Percentiles rank a stretch among this genome's conserved stretches.
phyloP scores from a whole-genome alignment of 768 basidiomycete genomes.

The Chalciporus chontae region DNA sequence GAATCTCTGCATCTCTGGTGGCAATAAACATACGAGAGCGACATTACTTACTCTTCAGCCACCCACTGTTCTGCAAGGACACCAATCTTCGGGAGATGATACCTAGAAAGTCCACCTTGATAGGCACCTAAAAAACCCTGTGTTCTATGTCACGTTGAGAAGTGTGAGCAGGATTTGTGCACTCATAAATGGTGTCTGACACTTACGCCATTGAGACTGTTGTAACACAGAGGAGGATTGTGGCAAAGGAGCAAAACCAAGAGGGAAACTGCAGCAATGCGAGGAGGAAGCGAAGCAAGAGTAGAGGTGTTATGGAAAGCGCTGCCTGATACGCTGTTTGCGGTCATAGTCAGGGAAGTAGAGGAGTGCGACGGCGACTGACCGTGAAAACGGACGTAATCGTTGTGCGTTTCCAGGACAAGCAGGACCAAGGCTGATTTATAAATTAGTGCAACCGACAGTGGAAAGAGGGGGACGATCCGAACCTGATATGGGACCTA shows the following conservation, averaged over 20 bases:
- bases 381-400: slow-evolving; percentile 80
- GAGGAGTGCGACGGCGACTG: slow-evolving; percentile 18
- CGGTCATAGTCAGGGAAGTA: slow-evolving; percentile 7
- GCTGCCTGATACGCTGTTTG: slow-evolving; percentile 74
- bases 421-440: slow-evolving; percentile 56
- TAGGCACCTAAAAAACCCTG: slow-evolving; percentile 53
- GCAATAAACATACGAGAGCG: neutral
- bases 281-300: slow-evolving; percentile 52
- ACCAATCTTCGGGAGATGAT: slow-evolving; percentile 61
- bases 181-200: neutral
- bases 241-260: slow-evolving; percentile 49
- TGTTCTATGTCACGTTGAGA: slow-evolving; percentile 32
- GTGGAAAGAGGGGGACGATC: slow-evolving; percentile 1
- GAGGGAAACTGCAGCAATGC: slow-evolving; percentile 50
- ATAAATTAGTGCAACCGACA: neutral
- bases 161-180: slow-evolving; percentile 2
- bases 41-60: slow-evolving; percentile 46
- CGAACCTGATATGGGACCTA: slow-evolving; percentile 73
- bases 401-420: slow-evolving; percentile 72
- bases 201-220: slow-evolving; percentile 58
- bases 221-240: slow-evolving; percentile 40
- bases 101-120: slow-evolving; percentile 50
- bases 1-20: neutral
- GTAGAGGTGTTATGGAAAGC: slow-evolving; percentile 59
- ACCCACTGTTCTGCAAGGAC: slow-evolving; percentile 68